Percentiles rank a stretch among this genome's conserved stretches.
These are phyloP conservation scores for Mycena chlorophos DNA, from an alignment of 768 basidiomycete species.

Conservation along the genomic window DNA sequence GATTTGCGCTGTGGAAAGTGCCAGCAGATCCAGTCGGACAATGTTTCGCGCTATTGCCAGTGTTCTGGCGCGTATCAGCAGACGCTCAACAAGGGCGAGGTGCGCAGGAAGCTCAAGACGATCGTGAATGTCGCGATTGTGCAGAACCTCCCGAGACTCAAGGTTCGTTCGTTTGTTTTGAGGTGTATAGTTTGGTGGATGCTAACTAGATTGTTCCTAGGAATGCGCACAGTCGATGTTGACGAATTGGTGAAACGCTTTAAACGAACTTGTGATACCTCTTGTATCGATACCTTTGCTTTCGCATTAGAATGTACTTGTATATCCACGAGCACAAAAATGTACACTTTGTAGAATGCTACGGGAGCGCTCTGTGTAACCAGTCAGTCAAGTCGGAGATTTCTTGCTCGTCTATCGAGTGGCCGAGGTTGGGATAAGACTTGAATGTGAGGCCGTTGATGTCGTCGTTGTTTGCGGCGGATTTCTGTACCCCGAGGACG, in stretches of 20 bases:
- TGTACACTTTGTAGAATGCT: background rate
- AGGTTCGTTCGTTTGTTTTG: slow-evolving; percentile 44
- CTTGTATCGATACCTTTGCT: slow-evolving; percentile 18
- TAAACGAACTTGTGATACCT: slow-evolving; percentile 9
- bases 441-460: slow-evolving; percentile 17
- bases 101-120: slow-evolving; percentile 70
- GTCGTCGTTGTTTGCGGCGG: slow-evolving; percentile 1
- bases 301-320: background rate
- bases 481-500: slow-evolving; percentile 15
- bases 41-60: slow-evolving; percentile 78
- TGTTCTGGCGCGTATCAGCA: slow-evolving; percentile 86
- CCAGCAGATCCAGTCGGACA: slow-evolving; percentile 87
- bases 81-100: slow-evolving; percentile 71
- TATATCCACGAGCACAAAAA: background rate
- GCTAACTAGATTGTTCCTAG: slow-evolving; percentile 28
- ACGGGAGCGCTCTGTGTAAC: slow-evolving; percentile 22
- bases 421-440: slow-evolving; percentile 16
- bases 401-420: slow-evolving; percentile 18
- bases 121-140: slow-evolving; percentile 81
- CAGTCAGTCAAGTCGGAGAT: slow-evolving; percentile 21
- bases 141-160: slow-evolving; percentile 67
- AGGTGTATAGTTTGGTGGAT: slow-evolving; percentile 2
- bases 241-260: slow-evolving; percentile 37
- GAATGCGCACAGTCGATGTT: slow-evolving; percentile 49
- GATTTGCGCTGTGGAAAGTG: slow-evolving; percentile 89